Evolutionary conservation across 768 basidiomycete genomes (phyloP).

Genomic region (Pleurotus salmoneostramineus): DNA sequence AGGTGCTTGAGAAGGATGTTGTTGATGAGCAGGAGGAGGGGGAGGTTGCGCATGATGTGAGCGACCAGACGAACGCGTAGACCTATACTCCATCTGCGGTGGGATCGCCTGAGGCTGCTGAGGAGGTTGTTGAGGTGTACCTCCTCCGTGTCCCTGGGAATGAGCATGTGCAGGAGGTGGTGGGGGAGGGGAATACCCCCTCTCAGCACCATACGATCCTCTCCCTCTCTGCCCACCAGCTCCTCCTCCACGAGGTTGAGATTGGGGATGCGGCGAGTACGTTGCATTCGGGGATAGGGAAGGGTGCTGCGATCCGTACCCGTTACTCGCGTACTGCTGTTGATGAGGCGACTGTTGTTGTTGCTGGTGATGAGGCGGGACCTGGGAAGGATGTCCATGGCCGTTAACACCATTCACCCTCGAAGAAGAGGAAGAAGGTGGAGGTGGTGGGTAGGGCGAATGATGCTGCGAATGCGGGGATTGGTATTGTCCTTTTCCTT

Average conservation of each 20-base stretch:
- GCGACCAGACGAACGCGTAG: not conserved
- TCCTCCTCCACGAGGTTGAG: no score
- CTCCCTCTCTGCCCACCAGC: not conserved
- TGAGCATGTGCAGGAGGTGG: not conserved
- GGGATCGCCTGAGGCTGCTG: not conserved
- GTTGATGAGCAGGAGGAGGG: not conserved
- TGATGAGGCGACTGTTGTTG: not conserved
- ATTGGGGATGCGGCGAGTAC: not conserved
- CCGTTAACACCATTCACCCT: not conserved
- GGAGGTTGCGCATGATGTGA: conserved; percentile 12
- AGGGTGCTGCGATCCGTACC: not conserved
- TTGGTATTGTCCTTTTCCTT: not conserved
- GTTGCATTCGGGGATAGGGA: not conserved
- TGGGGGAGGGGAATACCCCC: not conserved
- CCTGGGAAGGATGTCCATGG: not conserved
- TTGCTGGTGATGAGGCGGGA: no score
- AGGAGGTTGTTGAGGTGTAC: not conserved
- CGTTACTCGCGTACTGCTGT: not conserved
- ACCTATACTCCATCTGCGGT: not conserved
- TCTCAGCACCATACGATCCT: not conserved
- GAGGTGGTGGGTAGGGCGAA: not conserved
- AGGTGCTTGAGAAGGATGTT: no score
- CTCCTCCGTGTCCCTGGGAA: not conserved
- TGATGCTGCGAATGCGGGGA: not conserved
- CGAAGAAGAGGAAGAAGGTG: not conserved